Evolutionary conservation across 192 early-diverging fungal genomes (phyloP).

Genomic region (Phlyctochytrium arcticum): DNA sequence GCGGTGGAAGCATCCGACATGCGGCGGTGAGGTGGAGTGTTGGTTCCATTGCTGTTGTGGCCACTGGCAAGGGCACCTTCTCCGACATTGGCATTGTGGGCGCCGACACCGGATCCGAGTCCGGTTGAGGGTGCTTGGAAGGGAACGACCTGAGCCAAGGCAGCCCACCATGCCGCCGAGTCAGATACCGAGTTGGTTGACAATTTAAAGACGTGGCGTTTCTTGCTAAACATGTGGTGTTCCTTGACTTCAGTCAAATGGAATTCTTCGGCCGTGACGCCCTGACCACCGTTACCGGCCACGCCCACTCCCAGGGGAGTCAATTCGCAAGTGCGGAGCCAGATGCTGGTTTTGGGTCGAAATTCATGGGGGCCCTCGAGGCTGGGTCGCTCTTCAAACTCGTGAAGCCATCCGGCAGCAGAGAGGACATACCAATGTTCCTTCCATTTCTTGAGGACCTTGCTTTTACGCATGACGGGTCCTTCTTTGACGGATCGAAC

Average conservation of each 20-base stretch:
- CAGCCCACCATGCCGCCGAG: constrained; percentile 4
- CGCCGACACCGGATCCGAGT: too few relatives aligned
- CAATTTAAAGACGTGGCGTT: constrained; percentile 2
- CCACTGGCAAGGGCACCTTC: too few relatives aligned
- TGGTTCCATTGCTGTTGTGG: too few relatives aligned
- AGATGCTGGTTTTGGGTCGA: constrained; percentile 11
- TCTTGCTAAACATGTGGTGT: background rate
- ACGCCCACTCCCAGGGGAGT: background rate
- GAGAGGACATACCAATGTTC: constrained; percentile 16
- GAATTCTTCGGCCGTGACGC: constrained; percentile 8
- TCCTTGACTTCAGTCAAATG: constrained; percentile 6
- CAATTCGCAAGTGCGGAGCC: constrained; percentile 3
- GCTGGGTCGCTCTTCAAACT: constrained; percentile 13
- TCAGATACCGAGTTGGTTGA: constrained; percentile 17
- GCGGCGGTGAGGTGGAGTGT: too few relatives aligned
- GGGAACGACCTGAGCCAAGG: background rate
- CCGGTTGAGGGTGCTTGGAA: too few relatives aligned
- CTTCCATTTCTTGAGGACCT: constrained; percentile 16
- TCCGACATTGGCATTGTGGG: too few relatives aligned
- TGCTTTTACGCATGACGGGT: constrained; percentile 10
- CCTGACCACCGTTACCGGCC: background rate
- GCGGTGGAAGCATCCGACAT: too few relatives aligned
- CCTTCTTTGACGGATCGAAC: constrained; percentile 20
- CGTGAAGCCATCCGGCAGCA: constrained; percentile 17
- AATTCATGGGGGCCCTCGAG: background rate